phyloP scores from a whole-genome alignment of 2,329 filamentous ascomycete genomes.

The Blastomyces parvus region DNA sequence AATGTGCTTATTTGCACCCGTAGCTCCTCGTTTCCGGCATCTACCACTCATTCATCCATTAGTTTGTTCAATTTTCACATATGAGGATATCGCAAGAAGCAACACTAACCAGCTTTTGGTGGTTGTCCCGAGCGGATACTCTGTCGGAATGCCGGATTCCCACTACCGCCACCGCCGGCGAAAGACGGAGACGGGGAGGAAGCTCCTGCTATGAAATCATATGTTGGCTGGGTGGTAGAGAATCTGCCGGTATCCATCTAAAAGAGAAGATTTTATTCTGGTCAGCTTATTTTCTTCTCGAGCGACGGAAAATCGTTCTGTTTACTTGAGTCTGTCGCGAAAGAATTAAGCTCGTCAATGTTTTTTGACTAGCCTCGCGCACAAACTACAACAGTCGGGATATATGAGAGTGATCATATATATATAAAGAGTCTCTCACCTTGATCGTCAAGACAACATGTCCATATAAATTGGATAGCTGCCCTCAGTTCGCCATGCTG shows the following conservation, averaged over 20 bases:
- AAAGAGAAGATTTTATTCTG: not conserved
- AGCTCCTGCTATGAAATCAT: slow-evolving; percentile 51
- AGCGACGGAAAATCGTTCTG: not conserved
- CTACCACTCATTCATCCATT: slow-evolving; percentile 17
- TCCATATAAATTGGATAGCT: not conserved
- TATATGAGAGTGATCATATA: not conserved
- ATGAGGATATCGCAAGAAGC: not conserved
- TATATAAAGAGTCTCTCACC: not conserved
- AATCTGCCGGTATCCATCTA: slow-evolving; percentile 31
- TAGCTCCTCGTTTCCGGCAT: slow-evolving; percentile 59
- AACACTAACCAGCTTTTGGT: slow-evolving; percentile 29
- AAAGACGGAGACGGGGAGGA: slow-evolving; percentile 32
- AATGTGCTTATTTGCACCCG: slow-evolving; percentile 83
- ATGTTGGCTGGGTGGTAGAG: slow-evolving; percentile 46
- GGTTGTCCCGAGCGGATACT: slow-evolving; percentile 27
- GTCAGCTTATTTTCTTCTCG: not conserved
- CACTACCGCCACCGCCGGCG: slow-evolving; percentile 17
- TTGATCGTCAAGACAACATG: not conserved
- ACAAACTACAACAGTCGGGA: not conserved
- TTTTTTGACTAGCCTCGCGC: not conserved
- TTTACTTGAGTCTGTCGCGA: not conserved
- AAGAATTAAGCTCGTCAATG: not conserved
- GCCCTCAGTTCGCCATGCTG: not conserved
- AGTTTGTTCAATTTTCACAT: not conserved
- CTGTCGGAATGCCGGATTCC: slow-evolving; percentile 30